Evolutionary conservation across 169 alveolate species (phyloP).

Genomic region (Plasmodium vinckei): DNA sequence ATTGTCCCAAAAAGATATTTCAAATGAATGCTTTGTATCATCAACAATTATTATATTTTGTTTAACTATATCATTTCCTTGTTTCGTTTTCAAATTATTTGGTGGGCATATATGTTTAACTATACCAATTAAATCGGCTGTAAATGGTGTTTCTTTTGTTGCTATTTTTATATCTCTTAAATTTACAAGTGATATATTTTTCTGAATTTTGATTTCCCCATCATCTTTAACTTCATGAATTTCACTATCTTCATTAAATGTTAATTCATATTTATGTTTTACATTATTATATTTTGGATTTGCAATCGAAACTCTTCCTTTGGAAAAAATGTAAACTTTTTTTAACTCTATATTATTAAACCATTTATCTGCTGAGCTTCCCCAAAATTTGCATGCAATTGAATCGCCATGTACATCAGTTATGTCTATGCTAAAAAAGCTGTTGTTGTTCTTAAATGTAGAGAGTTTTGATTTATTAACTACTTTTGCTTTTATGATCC

Average conservation of each 20-base stretch:
- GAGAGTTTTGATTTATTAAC: slow-evolving; percentile 82
- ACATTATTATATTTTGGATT: slow-evolving; percentile 82
- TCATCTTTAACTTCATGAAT: slow-evolving; percentile 83
- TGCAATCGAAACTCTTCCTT: slow-evolving; percentile 81
- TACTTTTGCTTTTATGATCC: slow-evolving; percentile 84
- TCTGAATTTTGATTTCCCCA: slow-evolving; percentile 79
- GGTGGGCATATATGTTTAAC: slow-evolving; percentile 74
- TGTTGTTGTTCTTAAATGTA: slow-evolving; percentile 79
- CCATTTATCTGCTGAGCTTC: slow-evolving; percentile 84
- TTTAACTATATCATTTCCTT: slow-evolving; percentile 77
- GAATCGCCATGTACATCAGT: slow-evolving; percentile 85
- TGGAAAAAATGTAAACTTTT: slow-evolving; percentile 82
- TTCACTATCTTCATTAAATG: slow-evolving; percentile 79
- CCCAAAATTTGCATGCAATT: slow-evolving; percentile 84
- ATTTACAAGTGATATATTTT: slow-evolving; percentile 73
- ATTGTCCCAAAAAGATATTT: slow-evolving; percentile 81
- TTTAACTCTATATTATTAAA: slow-evolving; percentile 78
- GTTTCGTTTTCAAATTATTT: slow-evolving; percentile 76
- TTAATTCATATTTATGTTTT: slow-evolving; percentile 83
- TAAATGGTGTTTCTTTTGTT: slow-evolving; percentile 78
- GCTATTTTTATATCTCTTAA: slow-evolving; percentile 83
- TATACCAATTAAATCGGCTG: slow-evolving; percentile 82
- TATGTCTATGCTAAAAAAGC: slow-evolving; percentile 78
- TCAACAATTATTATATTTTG: slow-evolving; percentile 79
- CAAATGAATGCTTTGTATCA: slow-evolving; percentile 83